Base-by-base conservation (phyloP, 441 rosid species). In the Pelargonium exstipulatum region DNA sequence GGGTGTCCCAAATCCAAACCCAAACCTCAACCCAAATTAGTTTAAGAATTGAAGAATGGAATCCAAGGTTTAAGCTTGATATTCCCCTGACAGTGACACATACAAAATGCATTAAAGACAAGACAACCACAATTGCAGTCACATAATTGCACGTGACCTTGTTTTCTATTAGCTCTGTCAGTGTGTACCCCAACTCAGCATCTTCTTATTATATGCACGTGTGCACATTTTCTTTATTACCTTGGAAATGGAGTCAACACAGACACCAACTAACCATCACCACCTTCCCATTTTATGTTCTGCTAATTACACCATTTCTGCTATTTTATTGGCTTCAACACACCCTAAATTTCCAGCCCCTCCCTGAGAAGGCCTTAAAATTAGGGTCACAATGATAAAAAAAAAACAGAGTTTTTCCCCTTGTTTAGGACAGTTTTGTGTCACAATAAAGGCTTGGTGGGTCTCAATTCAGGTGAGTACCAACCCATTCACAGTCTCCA, bases 61-160 rank as follows among this genome's bases (percentile, higher is more conserved):
- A 86, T 86, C 88, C 87, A 71, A 84, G 83, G 86, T 76, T 73
- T 68, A 32, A 73, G 79, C 71, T 72, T 82, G 82, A 75, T 81
- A 78, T 81, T 84, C 85, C 51, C 60, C 85, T 74, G 86, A 79
- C 83, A 60, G 9, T 3, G 4, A 37, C 42, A 37, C 5, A 37
- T 37, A 80, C 57, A 71, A 74, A 79, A 65, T 71, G 78, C 83
- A 78, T 72, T 81, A 73, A 77, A 79, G 86, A 82, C 86, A 79
- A 60, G 42, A 37, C 42, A 37, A 37, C 42, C 9, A 82, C 77
- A 78, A 62, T 76, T 69, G 55, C 66, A 71, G 84, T 82, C 45
- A 74, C 72, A 83, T 78, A 37, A 37, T 73, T 77, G 71, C 90
- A 82, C 87, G 88, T 82, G 85, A 80, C 82, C 67, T 65, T 76